Base-by-base conservation (phyloP, 2,329 filamentous ascomycete genomes). In the Tolypocladium album region DNA sequence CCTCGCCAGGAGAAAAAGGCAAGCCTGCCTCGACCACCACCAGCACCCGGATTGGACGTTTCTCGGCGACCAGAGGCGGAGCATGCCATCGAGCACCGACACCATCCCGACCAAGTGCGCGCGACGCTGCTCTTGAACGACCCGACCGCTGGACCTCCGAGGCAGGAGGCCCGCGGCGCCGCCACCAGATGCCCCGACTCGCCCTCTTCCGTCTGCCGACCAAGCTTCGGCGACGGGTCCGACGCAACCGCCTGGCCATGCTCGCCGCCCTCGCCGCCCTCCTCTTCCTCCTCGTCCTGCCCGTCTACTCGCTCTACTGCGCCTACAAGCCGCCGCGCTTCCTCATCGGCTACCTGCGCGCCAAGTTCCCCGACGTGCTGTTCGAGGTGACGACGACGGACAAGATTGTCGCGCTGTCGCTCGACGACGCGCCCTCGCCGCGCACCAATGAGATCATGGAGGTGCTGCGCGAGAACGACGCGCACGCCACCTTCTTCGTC, bases 401-500 rank as follows among this genome's bases (percentile, higher is more conserved):
- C 56, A 89, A 87, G 68, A 74, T 93, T 34, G 79, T 96, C 22
- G 92, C 90, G 0, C 79, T 97, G 45, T 96, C 90, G 1, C 88
- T 96, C 67, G 92, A 96, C 76, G 92, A 96, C 74, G 88, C 86
- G 36, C 92, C 92, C 0, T 92, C 88, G 1, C 74, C 81, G 52
- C 80, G 89, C 71, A 95, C 92, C 2, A 69, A 74, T 53, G 83
- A 86, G 60, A 92, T 96, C 61, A 75, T 92, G 59, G 75, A 84
- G 52, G 75, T 90, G 0, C 78, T 96, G n/a, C 76, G 79, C 58
- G 77, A 78, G 31, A 80, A 90, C 68, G 79, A 82, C 60, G 90
- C 88, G 17, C 83, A 79, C 24, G 92, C 92, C 0, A 96, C 92
- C 0, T 94, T 96, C 72, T 97, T 96, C 72, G 81, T 95, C 39